Percentiles rank a stretch among this genome's conserved stretches.
Conservation (phyloP, 352 stramenopile species). For the Thraustochytrium sp. region DNA sequence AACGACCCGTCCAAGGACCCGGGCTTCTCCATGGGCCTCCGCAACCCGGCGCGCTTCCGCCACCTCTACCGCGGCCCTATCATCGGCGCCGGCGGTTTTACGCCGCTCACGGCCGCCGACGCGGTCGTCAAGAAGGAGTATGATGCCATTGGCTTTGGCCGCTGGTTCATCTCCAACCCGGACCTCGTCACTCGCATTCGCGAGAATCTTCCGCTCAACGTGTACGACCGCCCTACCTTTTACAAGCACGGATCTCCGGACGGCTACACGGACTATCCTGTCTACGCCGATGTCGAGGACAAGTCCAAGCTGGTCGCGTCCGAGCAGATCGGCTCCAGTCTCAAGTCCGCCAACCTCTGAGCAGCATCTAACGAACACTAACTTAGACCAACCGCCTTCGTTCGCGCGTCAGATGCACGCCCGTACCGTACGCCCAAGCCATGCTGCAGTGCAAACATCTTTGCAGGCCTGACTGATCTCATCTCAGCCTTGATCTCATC, state of each 20-base stretch:
- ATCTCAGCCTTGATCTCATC: too few species aligned
- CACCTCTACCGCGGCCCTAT: conserved; percentile 62
- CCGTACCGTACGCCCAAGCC: too few species aligned
- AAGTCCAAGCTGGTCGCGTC: background rate
- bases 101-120: conserved; percentile 54
- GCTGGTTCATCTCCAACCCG: conserved; percentile 67
- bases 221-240: conserved; percentile 54
- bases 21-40: background rate
- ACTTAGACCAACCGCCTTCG: too few species aligned
- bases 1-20: conserved; percentile 46
- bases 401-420: too few species aligned
- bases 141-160: conserved; percentile 63
- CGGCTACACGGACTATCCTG: conserved; percentile 54
- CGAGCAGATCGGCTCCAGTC: background rate
- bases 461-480: too few species aligned
- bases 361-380: too few species aligned
- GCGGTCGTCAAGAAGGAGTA: conserved; percentile 58
- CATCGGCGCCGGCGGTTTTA: conserved; percentile 61
- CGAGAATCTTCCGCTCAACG: conserved; percentile 54
- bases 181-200: conserved; percentile 62
- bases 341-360: background rate
- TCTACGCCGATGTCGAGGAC: conserved; percentile 14
- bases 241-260: conserved; percentile 53
- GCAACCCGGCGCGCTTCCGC: conserved; percentile 52
- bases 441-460: too few species aligned